phyloP scores from a whole-genome alignment of 83 land plant species.

The Picea abies region DNA sequence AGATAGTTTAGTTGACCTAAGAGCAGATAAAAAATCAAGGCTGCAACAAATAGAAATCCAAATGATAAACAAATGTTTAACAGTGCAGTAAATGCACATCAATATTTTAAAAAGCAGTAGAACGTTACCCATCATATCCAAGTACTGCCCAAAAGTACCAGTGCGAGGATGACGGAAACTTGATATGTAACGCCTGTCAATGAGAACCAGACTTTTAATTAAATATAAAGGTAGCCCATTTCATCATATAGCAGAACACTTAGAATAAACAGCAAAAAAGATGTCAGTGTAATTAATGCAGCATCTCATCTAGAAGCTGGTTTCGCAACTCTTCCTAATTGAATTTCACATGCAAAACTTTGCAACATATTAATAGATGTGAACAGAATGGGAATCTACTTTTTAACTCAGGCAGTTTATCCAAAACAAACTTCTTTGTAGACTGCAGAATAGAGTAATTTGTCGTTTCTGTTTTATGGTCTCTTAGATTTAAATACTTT shows the following conservation, averaged over 20 bases:
- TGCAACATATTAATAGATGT: background rate
- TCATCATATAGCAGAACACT: background rate
- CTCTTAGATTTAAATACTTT: too few species aligned
- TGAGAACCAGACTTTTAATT: background rate
- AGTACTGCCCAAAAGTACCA: constrained; percentile 48
- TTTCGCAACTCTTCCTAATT: background rate
- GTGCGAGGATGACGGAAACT: constrained; percentile 50
- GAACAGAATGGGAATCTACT: background rate
- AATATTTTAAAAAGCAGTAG: background rate
- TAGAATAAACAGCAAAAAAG: background rate
- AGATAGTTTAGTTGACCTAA: background rate
- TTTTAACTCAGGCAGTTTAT: background rate
- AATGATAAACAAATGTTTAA: too few species aligned
- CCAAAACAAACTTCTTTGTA: background rate
- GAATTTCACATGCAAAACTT: background rate
- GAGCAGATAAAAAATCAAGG: background rate
- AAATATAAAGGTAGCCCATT: background rate
- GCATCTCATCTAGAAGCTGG: too few species aligned
- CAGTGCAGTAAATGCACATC: too few species aligned
- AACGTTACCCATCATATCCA: constrained; percentile 62
- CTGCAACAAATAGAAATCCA: too few species aligned
- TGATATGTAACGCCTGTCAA: constrained; percentile 74
- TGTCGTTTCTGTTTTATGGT: background rate
- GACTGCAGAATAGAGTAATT: background rate
- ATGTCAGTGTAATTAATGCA: too few species aligned